These are phyloP conservation scores for Umbelopsis isabellina DNA, from an alignment of 192 early-diverging fungal genomes.

Conservation along the genomic window DNA sequence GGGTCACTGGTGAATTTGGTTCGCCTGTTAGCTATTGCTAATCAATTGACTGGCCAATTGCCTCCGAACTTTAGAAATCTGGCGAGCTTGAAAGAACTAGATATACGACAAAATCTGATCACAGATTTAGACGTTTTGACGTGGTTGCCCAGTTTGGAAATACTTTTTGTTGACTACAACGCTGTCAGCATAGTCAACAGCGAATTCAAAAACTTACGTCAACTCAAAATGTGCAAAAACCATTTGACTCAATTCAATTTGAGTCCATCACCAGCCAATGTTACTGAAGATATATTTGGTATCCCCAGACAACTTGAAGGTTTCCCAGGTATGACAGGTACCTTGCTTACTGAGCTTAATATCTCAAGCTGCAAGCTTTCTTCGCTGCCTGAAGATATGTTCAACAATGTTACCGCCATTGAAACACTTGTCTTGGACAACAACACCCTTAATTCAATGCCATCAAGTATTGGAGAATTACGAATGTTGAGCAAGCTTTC, in stretches of 20 bases:
- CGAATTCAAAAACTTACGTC: slow-evolving; percentile 57
- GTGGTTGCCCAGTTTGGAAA: slow-evolving; percentile 58
- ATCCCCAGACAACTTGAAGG: slow-evolving; percentile 10
- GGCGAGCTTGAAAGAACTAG: slow-evolving; percentile 66
- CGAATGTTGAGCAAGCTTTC: slow-evolving; percentile 57
- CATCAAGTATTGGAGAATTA: slow-evolving; percentile 60
- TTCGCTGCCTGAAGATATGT: slow-evolving; percentile 61
- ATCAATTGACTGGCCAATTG: slow-evolving; percentile 70
- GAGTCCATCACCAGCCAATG: slow-evolving; percentile 41
- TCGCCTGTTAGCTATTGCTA: slow-evolving; percentile 73
- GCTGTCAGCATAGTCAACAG: slow-evolving; percentile 64
- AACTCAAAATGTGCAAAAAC: slow-evolving; percentile 66
- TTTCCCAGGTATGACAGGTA: slow-evolving; percentile 25
- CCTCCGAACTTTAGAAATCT: slow-evolving; percentile 65
- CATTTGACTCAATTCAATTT: slow-evolving; percentile 71
- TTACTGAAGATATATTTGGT: not conserved
- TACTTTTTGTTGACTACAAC: slow-evolving; percentile 75
- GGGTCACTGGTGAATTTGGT: slow-evolving; percentile 63
- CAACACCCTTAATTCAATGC: slow-evolving; percentile 74
- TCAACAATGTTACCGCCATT: slow-evolving; percentile 58
- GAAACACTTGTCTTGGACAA: slow-evolving; percentile 66
- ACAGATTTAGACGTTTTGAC: slow-evolving; percentile 66
- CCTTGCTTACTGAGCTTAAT: slow-evolving; percentile 50
- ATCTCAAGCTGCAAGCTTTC: slow-evolving; percentile 73
- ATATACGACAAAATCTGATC: slow-evolving; percentile 82